phyloP scores from a whole-genome alignment of 768 basidiomycete genomes.

The Pleurotus djamor region DNA sequence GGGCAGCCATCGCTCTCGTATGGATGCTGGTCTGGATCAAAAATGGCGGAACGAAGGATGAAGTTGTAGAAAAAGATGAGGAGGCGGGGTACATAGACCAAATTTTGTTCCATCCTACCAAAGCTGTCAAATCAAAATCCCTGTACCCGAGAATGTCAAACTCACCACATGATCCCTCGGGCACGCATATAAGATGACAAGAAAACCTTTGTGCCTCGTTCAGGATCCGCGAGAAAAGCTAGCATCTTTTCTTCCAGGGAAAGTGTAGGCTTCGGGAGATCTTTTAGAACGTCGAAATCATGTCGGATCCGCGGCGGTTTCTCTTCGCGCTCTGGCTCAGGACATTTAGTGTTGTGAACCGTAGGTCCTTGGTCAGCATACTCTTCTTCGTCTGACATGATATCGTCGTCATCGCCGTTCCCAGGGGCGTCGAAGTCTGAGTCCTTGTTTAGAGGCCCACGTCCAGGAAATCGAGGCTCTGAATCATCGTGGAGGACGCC shows the following conservation, averaged over 20 bases:
- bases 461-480: conserved; percentile 26
- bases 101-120: conserved; percentile 42
- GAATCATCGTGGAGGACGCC: conserved; percentile 47
- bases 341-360: conserved; percentile 21
- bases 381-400: conserved; percentile 31
- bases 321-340: background rate
- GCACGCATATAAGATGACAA: conserved; percentile 68
- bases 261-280: conserved; percentile 10
- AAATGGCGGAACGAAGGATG: conserved; percentile 46
- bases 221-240: conserved; percentile 63
- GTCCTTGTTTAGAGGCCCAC: too few relatives aligned
- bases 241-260: conserved; percentile 36
- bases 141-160: background rate
- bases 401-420: conserved; percentile 16
- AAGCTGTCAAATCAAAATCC: background rate
- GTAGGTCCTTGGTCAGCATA: conserved; percentile 23
- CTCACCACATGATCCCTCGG: conserved; percentile 71
- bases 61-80: conserved; percentile 60
- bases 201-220: conserved; percentile 56
- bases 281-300: conserved; percentile 14
- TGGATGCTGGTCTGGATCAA: background rate
- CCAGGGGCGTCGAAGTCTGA: conserved; percentile 22
- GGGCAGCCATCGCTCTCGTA: background rate
- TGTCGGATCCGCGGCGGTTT: background rate
- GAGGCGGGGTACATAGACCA: conserved; percentile 50